phyloP scores from a whole-genome alignment of 2,329 filamentous ascomycete species.

The Fusarium siculi region DNA sequence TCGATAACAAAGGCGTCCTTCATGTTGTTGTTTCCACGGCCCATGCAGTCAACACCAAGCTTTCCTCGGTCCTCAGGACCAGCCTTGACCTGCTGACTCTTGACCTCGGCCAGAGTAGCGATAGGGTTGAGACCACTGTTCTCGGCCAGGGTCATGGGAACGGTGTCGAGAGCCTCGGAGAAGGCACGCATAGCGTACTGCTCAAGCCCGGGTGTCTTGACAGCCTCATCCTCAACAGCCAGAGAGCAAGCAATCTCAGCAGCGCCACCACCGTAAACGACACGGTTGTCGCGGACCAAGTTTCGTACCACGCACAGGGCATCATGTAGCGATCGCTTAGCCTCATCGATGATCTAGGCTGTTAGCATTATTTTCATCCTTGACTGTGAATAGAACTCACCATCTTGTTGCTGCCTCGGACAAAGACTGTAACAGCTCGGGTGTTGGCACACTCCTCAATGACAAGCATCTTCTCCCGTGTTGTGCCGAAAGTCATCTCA shows the following conservation, averaged over 20 bases:
- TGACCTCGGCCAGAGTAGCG: constrained; percentile 92
- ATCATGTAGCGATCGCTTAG: constrained; percentile 96
- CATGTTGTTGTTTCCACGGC: constrained; percentile 95
- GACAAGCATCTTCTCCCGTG: constrained; percentile 98
- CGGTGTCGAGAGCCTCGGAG: constrained; percentile 89
- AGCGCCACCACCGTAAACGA: constrained; percentile 96
- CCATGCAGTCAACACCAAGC: constrained; percentile 98
- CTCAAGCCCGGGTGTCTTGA: constrained; percentile 95
- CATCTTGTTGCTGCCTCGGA: constrained; percentile 99
- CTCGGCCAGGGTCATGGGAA: constrained; percentile 96
- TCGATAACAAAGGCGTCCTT: constrained; percentile 98
- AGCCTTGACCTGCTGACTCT: constrained; percentile 94
- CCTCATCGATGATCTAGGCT: constrained; percentile 93
- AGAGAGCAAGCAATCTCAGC: constrained; percentile 97
- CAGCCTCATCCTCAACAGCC: constrained; percentile 93
- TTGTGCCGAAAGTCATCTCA: constrained; percentile 97
- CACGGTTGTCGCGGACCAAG: constrained; percentile 92
- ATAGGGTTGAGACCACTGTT: constrained; percentile 97
- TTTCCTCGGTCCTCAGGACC: constrained; percentile 61
- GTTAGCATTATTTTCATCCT: constrained; percentile 31
- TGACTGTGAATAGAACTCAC: constrained; percentile 58
- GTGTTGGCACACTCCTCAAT: constrained; percentile 99
- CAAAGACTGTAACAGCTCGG: constrained; percentile 93
- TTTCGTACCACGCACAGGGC: constrained; percentile 98
- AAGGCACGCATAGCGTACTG: constrained; percentile 99